Evolutionary conservation across 2,329 filamentous ascomycete species (phyloP).

Genomic region (Aspergillus spinulosporus): DNA sequence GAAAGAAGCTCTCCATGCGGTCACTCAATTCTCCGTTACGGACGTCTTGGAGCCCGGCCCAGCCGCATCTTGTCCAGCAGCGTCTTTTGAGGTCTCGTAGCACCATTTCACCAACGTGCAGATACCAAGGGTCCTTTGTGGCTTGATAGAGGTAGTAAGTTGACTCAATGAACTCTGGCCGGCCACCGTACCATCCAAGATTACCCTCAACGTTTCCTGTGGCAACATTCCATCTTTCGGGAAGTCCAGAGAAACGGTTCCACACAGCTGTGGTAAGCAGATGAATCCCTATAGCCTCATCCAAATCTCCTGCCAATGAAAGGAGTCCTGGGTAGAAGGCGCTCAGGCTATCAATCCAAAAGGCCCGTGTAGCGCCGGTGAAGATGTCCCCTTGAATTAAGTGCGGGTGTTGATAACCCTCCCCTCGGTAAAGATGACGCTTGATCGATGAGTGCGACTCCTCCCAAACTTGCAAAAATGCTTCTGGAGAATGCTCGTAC

Average conservation of each 20-base stretch:
- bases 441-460: conserved; percentile 84
- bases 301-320: conserved; percentile 80
- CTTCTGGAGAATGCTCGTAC: conserved; percentile 69
- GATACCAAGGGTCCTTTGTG: conserved; percentile 92
- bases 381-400: conserved; percentile 87
- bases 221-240: conserved; percentile 88
- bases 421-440: conserved; percentile 80
- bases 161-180: conserved; percentile 95
- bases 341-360: conserved; percentile 94
- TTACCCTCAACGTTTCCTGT: conserved; percentile 82
- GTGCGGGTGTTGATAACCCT: conserved; percentile 78
- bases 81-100: conserved; percentile 81
- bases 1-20: conserved; percentile 98
- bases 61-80: conserved; percentile 89
- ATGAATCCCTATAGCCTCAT: conserved; percentile 88
- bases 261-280: conserved; percentile 89
- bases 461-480: conserved; percentile 81
- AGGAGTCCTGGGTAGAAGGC: conserved; percentile 93
- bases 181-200: conserved; percentile 90
- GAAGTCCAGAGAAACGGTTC: conserved; percentile 90
- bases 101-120: conserved; percentile 95
- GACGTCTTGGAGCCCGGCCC: conserved; percentile 85
- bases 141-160: conserved; percentile 95
- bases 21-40: conserved; percentile 82
- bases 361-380: conserved; percentile 83